Percentiles rank a stretch among this genome's conserved stretches.
phyloP scores from a whole-genome alignment of 2,329 filamentous ascomycete species.

The Sarocladiaceae sp. region DNA sequence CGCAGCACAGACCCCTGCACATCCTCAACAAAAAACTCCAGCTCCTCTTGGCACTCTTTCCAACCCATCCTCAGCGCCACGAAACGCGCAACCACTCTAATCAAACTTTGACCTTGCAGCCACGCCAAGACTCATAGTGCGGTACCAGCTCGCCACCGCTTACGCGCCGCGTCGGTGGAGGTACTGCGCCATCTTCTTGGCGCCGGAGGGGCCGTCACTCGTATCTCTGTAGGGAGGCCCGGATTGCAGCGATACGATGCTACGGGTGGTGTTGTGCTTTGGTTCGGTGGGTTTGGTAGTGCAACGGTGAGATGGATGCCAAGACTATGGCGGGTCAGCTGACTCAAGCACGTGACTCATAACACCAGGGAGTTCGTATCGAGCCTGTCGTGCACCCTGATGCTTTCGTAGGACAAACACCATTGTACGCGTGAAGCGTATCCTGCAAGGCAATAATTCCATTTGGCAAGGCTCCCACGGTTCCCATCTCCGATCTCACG shows the following conservation, averaged over 20 bases:
- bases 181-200: slow-evolving; percentile 5
- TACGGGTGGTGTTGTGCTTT: no score
- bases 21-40: slow-evolving; percentile 3
- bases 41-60: slow-evolving; percentile 3
- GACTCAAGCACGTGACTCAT: no score
- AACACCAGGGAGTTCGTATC: no score
- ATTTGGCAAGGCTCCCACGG: not conserved
- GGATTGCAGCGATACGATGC: no score
- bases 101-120: not conserved
- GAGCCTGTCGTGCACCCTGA: no score
- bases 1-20: no score
- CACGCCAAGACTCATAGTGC: slow-evolving; percentile 4
- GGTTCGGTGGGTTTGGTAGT: no score
- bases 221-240: not conserved
- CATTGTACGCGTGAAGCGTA: no score
- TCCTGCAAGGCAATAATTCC: no score
- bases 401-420: no score
- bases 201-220: not conserved
- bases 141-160: not conserved
- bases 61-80: not conserved
- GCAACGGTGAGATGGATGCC: no score
- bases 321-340: no score
- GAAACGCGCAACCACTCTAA: not conserved
- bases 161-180: not conserved
- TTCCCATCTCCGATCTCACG: slow-evolving; percentile 1